Evolutionary conservation across 495 filamentous ascomycete species (phyloP).

Genomic region (Aspergillus bertholletiae): DNA sequence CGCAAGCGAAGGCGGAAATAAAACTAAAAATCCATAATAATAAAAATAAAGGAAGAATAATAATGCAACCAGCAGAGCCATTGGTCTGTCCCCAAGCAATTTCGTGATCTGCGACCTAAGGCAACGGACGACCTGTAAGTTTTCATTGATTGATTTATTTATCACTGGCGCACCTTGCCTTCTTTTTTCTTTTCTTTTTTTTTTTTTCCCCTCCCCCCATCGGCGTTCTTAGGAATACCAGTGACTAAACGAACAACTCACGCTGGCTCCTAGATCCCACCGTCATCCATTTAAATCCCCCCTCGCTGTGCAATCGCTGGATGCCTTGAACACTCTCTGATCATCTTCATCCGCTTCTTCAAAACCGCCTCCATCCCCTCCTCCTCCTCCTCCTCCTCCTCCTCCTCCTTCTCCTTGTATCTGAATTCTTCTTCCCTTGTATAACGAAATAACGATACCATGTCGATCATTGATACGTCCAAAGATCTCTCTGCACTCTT

Average conservation of each 20-base stretch:
- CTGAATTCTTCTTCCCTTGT: not conserved
- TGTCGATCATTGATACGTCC: conserved; percentile 56
- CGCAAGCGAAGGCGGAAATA: no score
- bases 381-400: not conserved
- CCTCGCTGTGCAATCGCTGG: not conserved
- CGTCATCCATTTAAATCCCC: not conserved
- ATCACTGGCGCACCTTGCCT: not conserved
- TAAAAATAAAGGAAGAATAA: no score
- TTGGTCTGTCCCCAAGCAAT: no score
- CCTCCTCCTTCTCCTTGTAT: not conserved
- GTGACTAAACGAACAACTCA: not conserved
- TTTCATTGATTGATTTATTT: not conserved
- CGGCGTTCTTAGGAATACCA: not conserved
- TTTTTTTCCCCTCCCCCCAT: not conserved
- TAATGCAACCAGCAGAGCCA: no score
- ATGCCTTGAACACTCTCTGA: no score
- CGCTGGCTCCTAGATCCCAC: not conserved
- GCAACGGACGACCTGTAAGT: no score
- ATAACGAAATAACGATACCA: conserved; percentile 18
- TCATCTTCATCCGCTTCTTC: no score
- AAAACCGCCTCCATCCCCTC: no score
- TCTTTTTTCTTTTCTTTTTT: no score
- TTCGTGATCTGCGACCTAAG: no score
- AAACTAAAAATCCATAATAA: no score
- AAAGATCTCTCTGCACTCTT: conserved; percentile 64